Percentiles rank a stretch among this genome's conserved stretches.
Conservation (phyloP, 371 early-diverging fungal genomes). For the Apophysomyces elegans region DNA sequence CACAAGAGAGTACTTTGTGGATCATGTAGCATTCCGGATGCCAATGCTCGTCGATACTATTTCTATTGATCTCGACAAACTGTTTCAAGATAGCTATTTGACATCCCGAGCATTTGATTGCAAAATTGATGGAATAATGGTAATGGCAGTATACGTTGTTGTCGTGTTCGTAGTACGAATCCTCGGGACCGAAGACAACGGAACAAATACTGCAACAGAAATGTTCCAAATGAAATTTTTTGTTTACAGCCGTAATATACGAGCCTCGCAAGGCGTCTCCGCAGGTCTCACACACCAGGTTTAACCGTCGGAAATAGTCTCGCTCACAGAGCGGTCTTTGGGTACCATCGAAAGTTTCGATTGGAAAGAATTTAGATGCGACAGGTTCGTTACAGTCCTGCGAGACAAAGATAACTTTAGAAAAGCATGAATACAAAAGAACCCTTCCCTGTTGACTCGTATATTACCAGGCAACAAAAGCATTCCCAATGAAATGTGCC, state of each 20-base stretch:
- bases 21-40: conserved; percentile 99
- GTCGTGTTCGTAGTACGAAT: conserved; percentile 95
- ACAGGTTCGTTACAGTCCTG: conserved; percentile 87
- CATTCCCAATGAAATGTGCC: conserved; percentile 91
- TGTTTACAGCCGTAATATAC: conserved; percentile 90
- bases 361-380: conserved; percentile 89
- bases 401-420: background rate
- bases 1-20: conserved; percentile 64
- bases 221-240: conserved; percentile 95
- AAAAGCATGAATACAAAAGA: conserved; percentile 6
- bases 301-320: conserved; percentile 85
- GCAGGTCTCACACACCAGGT: conserved; percentile 90
- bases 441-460: background rate
- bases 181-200: conserved; percentile 93
- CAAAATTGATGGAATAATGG: conserved; percentile 89
- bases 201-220: conserved; percentile 95
- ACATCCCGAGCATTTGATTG: conserved; percentile 92
- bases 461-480: conserved; percentile 87
- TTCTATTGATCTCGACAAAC: conserved; percentile 90
- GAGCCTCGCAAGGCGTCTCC: conserved; percentile 88
- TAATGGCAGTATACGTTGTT: conserved; percentile 91
- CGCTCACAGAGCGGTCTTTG: conserved; percentile 80
- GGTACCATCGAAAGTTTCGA: conserved; percentile 60
- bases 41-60: conserved; percentile 88
- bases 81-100: conserved; percentile 92